Percentiles rank a stretch among this genome's conserved stretches.
Conservation (phyloP, 2,329 filamentous ascomycete species). For the Neofusicoccum laricinum region DNA sequence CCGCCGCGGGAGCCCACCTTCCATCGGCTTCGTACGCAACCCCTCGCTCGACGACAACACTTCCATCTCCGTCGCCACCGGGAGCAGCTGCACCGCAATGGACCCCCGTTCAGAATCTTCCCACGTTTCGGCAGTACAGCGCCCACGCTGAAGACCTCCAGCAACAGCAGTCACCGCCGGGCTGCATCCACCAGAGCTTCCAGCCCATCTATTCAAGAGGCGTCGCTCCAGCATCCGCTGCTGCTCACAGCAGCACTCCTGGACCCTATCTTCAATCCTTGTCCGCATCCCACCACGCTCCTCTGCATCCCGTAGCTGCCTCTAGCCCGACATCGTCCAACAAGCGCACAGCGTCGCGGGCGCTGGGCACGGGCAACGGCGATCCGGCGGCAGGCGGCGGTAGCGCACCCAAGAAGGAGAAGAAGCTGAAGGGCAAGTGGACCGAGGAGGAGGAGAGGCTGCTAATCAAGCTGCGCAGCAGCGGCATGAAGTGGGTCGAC, state of each 20-base stretch:
- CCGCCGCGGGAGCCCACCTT: conserved; percentile 33
- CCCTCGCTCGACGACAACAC: not conserved
- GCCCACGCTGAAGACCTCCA: conserved; percentile 34
- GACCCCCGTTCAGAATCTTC: not conserved
- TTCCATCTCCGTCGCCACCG: conserved; percentile 6
- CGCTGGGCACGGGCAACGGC: conserved; percentile 31
- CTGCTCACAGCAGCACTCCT: conserved; percentile 17
- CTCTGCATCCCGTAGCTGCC: conserved; percentile 45
- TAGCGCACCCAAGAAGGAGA: conserved; percentile 33
- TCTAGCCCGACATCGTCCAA: conserved; percentile 21
- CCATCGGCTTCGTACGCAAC: conserved; percentile 34
- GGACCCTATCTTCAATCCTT: conserved; percentile 20
- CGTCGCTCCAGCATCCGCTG: not conserved
- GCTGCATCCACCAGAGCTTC: conserved; percentile 27
- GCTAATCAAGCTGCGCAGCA: conserved; percentile 86
- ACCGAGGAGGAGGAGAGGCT: conserved; percentile 88
- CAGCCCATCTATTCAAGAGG: conserved; percentile 35
- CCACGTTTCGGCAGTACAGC: not conserved
- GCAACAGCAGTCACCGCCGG: conserved; percentile 24
- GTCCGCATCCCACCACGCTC: not conserved
- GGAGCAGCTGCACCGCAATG: not conserved
- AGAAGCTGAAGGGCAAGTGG: conserved; percentile 76
- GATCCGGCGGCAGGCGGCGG: conserved; percentile 12
- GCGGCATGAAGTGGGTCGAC: conserved; percentile 98
- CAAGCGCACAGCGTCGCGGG: conserved; percentile 37